These are phyloP conservation scores for Neostapfia colusana DNA, from an alignment of 176 grass and related monocot species.

Conservation along the genomic window DNA sequence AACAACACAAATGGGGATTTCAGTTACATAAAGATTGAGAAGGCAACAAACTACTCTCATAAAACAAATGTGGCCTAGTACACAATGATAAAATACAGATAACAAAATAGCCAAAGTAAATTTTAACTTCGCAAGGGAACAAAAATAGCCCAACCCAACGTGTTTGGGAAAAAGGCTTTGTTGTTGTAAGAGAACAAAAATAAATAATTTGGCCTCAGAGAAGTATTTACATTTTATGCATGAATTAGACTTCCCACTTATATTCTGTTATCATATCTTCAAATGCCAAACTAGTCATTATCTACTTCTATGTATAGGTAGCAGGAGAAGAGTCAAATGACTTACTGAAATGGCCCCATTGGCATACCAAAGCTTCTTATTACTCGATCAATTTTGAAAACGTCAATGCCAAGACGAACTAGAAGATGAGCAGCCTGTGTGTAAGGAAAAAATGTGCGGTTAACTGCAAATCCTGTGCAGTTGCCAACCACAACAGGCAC, in stretches of 20 bases:
- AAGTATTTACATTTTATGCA: conserved; percentile 2
- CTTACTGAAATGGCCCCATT: conserved; percentile 99
- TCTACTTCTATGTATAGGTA: not conserved
- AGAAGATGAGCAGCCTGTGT: conserved; percentile 70
- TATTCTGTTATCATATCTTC: not conserved
- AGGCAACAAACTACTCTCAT: not conserved
- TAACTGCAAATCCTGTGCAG: conserved; percentile 95
- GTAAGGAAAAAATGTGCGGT: conserved; percentile 98
- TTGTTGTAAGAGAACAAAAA: not conserved
- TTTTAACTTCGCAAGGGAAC: not conserved
- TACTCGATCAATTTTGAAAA: conserved; percentile 82
- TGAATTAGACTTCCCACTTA: not conserved
- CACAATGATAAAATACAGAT: conserved; percentile 5
- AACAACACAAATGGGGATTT: not conserved
- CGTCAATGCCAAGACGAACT: conserved; percentile 77
- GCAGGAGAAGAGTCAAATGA: conserved; percentile 19
- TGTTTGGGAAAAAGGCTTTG: no score
- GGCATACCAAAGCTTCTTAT: conserved; percentile 94
- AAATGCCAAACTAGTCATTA: not conserved
- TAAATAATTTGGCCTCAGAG: not conserved
- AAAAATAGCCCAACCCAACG: no score
- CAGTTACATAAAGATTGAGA: not conserved
- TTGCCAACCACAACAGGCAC: conserved; percentile 95
- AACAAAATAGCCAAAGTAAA: not conserved
- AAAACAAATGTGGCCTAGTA: not conserved